Percentiles rank a stretch among this genome's conserved stretches.
phyloP scores from a whole-genome alignment of 2,329 filamentous ascomycete genomes.

The Eutypa lata region DNA sequence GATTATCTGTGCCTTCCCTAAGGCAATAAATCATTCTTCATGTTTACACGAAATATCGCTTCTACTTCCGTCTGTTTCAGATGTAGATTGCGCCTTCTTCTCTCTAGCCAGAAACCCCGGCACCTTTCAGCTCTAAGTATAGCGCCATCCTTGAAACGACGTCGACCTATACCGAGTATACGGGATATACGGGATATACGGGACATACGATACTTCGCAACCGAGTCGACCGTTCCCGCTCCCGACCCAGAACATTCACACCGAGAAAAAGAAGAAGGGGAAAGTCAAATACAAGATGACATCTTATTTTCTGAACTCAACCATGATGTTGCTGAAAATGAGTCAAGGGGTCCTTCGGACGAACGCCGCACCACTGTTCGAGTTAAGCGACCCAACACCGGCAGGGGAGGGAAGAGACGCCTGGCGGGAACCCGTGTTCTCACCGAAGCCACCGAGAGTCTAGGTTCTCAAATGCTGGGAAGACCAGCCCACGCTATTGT shows the following conservation, averaged over 20 bases:
- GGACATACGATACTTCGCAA: conserved; percentile 5
- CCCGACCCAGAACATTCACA: background rate
- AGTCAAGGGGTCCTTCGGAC: too few relatives aligned
- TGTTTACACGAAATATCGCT: conserved; percentile 31
- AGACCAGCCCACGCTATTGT: conserved; percentile 44
- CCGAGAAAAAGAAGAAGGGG: background rate
- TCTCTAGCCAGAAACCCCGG: conserved; percentile 11
- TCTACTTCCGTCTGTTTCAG: conserved; percentile 36
- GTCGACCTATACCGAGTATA: background rate
- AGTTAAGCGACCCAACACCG: background rate
- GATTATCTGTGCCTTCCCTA: too few relatives aligned
- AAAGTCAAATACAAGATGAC: background rate
- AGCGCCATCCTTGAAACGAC: conserved; percentile 6
- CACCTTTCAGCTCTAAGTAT: conserved; percentile 9
- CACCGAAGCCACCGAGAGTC: conserved; percentile 14
- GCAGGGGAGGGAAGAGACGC: conserved; percentile 3
- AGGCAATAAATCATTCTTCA: conserved; percentile 15
- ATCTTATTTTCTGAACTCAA: too few relatives aligned
- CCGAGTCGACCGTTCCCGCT: background rate
- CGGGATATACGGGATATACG: background rate
- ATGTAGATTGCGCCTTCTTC: conserved; percentile 34
- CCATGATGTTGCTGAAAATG: background rate
- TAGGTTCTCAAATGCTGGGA: conserved; percentile 34
- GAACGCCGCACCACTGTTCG: too few relatives aligned
- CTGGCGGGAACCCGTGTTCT: conserved; percentile 23